Base-by-base conservation (phyloP, 2,329 filamentous ascomycete genomes). In the Ophiostoma sp. region DNA sequence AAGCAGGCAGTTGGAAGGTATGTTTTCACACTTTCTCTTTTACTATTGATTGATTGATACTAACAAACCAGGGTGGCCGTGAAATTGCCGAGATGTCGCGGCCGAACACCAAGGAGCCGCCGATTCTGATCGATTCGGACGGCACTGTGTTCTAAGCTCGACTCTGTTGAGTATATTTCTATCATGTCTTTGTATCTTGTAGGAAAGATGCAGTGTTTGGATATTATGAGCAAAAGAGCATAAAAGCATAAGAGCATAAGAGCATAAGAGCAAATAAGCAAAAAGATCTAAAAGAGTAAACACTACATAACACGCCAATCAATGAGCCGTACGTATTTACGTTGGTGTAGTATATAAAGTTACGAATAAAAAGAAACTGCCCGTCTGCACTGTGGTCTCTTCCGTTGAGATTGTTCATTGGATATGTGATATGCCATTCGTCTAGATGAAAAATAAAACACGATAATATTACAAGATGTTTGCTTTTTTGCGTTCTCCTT, bases 1-100 rank as follows among this genome's bases (percentile, higher is more conserved):
- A 98, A 78, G 95, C 94, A 14, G 95, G 95, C 66, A 96, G 92
- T 76, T 99, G 95, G 94, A 98, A 98, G 90, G 93, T 95, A 78
- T 80, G 86, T 69, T 38, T 36, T 58, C 27, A 27, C 27, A 5
- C 9, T 58, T 38, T 38, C 11, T 38, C 6, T 6, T 68, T 2
- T 52, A n/a, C 67, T 65, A 55, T 69, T 11, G 16, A 14, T 38
- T 44, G 9, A n/a, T 27, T 11, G 11, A 27, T 66, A 2, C 67
- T 62, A 64, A 66, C 62, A 6, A 2, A 16, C 67, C 69, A 86
- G 93, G 94, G 94, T 74, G 95, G 95, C 70, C 89, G 95, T 76
- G 95, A 98, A 80, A 90, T 98, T 76, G 95, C 95, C 71, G 94
- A 97, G 80, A 92, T 97, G 72, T 94, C 92, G 73, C 85, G 95